Base-by-base conservation (phyloP, 208 protist species). In the Jaenimonas drosophilae region DNA sequence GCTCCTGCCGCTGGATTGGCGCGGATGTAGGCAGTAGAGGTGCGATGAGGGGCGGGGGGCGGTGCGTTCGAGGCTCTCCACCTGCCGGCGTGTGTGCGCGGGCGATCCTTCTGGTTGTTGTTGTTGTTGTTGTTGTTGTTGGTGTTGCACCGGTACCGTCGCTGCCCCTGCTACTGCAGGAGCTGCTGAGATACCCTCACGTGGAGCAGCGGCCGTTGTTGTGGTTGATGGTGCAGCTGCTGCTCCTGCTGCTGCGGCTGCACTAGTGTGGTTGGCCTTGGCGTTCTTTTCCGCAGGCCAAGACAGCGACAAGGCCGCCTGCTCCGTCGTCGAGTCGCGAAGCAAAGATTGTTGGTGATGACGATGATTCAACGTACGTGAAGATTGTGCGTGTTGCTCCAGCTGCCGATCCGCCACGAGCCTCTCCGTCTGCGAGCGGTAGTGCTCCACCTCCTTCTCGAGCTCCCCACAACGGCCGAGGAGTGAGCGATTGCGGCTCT, bases 361-460 rank as follows among this genome's bases (percentile, higher is more conserved):
- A n/a, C n/a, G n/a, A n/a, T n/a, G n/a, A n/a, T n/a, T n/a, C n/a
- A n/a, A n/a, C n/a, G n/a, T n/a, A n/a, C n/a, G n/a, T n/a, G n/a
- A n/a, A n/a, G n/a, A n/a, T n/a, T n/a, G n/a, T n/a, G n/a, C n/a
- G n/a, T n/a, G n/a, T n/a, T n/a, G n/a, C n/a, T n/a, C n/a, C n/a
- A n/a, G n/a, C 14, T 34, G 30, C 16, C 21, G 38, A 36, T 59
- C 49, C 77, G 64, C 70, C 39, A 56, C 38, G 24, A 54, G 45
- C 21, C 66, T 51, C 58, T 79, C 70, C 32, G 70, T 59, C 31
- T 47, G 53, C 21, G 55, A 71, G 31, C 64, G 65, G 54, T 67
- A 63, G 25, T 52, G 37, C 62, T 86, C 77, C 27, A 57, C 58
- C 58, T 83, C 73, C 12, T 58, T 46, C 49, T 78, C 73, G 19